Conservation (phyloP, 2,329 filamentous ascomycete species). For the Verticillium tricorpus region DNA sequence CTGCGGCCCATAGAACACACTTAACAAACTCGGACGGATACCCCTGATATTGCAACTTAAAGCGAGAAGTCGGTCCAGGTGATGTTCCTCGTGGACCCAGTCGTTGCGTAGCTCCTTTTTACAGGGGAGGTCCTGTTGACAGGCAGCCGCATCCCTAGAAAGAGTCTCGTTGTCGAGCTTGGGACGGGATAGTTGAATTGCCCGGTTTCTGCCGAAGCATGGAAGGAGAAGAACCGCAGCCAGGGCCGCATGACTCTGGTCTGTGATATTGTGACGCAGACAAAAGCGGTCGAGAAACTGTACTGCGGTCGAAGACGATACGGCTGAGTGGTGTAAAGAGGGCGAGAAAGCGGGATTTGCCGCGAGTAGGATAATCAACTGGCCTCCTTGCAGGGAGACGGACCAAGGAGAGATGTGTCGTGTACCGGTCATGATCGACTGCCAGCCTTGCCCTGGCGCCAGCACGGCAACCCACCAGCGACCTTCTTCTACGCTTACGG, state of each 20-base stretch:
- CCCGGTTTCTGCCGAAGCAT: not conserved
- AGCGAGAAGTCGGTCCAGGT: conserved; percentile 18
- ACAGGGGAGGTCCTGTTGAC: not conserved
- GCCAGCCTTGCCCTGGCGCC: conserved; percentile 1
- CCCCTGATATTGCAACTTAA: conserved; percentile 18
- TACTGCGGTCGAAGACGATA: not conserved
- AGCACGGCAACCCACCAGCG: conserved; percentile 2
- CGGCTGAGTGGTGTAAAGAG: not conserved
- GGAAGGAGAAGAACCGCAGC: conserved; percentile 1
- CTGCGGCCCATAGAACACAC: conserved; percentile 20
- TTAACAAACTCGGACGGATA: conserved; percentile 19
- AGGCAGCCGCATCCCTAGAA: not conserved
- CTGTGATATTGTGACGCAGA: not conserved
- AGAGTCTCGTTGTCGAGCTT: not conserved
- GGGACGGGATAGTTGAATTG: not conserved
- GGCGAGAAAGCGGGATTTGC: not conserved
- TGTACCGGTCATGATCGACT: not conserved
- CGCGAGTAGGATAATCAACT: not conserved
- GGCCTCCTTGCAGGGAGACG: not conserved
- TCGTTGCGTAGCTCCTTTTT: not conserved
- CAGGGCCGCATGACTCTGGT: conserved; percentile 1
- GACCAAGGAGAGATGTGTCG: conserved; percentile 1
- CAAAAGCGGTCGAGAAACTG: not conserved
- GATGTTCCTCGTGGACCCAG: not conserved
- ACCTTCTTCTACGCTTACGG: not conserved